Evolutionary conservation across 495 filamentous ascomycete species (phyloP), one percentile per base, ranked within the genome.

Genomic region (Rhypophila decipiens): DNA sequence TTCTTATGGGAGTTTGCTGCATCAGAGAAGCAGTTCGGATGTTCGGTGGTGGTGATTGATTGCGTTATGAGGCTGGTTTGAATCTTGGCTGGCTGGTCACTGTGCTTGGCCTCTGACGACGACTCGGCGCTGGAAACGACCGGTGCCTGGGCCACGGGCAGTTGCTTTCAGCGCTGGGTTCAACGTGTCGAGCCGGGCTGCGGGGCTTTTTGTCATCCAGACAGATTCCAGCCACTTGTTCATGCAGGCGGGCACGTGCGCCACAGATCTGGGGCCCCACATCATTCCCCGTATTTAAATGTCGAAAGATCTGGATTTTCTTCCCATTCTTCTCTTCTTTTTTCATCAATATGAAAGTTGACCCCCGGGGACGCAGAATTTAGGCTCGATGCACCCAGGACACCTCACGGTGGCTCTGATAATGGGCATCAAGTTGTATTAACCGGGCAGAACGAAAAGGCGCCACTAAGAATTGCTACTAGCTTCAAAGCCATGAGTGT

Each of bases 391-490:
- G n/a, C n/a, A 68, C 57, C 55, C 49, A 46, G 43, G 20, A 39
- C 42, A 46, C 50, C 46, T n/a, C n/a, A n/a, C n/a, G n/a, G n/a
- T n/a, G 27, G 27, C 13, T 37, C 43, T 45, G n/a, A n/a, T n/a
- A 44, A 48, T 61, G 56, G 60, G 52, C 66, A 65, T 56, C 22
- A 61, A 66, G 71, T 72, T 75, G 72, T 67, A 66, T 68, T 61
- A 70, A 59, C 68, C 67, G 69, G 72, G 68, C 47, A 73, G 67
- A 72, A 50, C 46, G 39, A 59, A 70, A 57, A 59, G 55, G 60
- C 33, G 57, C 71, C 70, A 7, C 54, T 59, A 75, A 75, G 72
- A 75, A 73, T 74, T 69, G 70, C 62, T 66, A 67, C 63, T 66
- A 67, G 39, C 27, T 31, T 33, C n/a, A 18, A 22, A 35, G 55